Conservation (phyloP, 208 protist genomes). For the Naegleria fowleri region DNA sequence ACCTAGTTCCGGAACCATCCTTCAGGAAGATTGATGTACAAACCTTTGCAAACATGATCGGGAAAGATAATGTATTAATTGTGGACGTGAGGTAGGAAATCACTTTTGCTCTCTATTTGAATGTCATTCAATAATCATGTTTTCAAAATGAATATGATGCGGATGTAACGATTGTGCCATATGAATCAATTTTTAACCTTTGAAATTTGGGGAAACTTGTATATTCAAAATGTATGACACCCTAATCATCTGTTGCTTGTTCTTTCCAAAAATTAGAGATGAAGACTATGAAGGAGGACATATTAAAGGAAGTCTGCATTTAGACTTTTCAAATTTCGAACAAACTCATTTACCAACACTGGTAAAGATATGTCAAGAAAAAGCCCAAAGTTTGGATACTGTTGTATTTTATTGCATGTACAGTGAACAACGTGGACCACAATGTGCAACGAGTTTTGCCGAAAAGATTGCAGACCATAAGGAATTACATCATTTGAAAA, state of each 20-base stretch:
- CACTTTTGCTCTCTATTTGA: too few species aligned
- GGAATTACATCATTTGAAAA: not conserved
- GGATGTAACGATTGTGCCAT: too few species aligned
- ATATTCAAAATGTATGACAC: too few species aligned
- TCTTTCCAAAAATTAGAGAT: not conserved
- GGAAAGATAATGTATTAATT: not conserved
- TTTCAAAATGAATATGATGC: too few species aligned
- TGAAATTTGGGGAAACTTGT: too few species aligned
- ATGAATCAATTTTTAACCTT: too few species aligned
- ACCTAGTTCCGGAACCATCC: not conserved
- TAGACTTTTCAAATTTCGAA: not conserved
- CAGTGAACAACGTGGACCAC: not conserved
- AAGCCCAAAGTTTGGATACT: not conserved
- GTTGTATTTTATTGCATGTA: constrained; percentile 5
- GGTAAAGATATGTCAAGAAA: not conserved
- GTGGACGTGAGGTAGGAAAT: not conserved
- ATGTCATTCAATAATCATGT: not conserved
- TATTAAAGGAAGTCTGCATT: not conserved
- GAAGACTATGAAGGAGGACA: not conserved
- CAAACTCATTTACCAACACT: not conserved
- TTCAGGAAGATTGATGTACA: not conserved
- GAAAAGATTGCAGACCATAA: not conserved
- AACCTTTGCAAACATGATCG: not conserved
- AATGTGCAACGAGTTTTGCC: not conserved
- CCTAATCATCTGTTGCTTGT: too few species aligned